phyloP scores from a whole-genome alignment of 257 asterid species.

The Mitragyna speciosa region DNA sequence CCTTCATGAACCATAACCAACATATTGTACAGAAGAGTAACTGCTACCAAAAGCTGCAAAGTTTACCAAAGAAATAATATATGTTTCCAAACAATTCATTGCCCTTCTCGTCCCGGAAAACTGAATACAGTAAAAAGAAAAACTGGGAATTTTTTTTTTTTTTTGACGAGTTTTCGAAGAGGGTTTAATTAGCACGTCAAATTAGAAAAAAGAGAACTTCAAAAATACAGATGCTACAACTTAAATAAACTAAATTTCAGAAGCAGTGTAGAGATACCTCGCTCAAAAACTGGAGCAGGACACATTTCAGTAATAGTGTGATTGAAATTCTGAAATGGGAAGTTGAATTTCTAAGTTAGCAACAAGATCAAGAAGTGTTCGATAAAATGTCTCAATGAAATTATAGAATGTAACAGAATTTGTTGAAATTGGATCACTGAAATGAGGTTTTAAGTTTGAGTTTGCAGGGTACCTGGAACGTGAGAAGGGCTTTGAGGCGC shows the following conservation, averaged over 20 bases:
- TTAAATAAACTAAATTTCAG: background rate
- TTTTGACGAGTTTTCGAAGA: too few species aligned
- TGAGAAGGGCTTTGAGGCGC: conserved; percentile 42
- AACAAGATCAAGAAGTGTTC: conserved; percentile 22
- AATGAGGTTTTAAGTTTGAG: background rate
- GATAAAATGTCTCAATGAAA: conserved; percentile 44
- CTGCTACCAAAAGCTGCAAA: background rate
- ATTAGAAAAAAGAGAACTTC: background rate
- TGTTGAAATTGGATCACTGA: background rate
- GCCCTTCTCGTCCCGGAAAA: background rate
- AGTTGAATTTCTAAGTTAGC: background rate
- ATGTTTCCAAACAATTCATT: background rate
- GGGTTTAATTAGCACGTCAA: background rate
- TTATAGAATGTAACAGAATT: background rate
- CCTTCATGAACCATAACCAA: conserved; percentile 13
- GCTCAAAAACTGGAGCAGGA: conserved; percentile 31
- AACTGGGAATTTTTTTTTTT: background rate
- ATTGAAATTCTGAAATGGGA: conserved; percentile 44
- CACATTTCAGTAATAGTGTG: conserved; percentile 41
- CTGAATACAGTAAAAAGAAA: background rate
- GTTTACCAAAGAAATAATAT: too few species aligned
- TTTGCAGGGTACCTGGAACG: conserved; percentile 40
- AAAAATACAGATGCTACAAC: background rate
- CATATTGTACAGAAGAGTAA: background rate
- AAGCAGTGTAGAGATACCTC: conserved; percentile 13